These are phyloP conservation scores for Amphicarpaea edgeworthii DNA, from an alignment of 306 rosid species.

Conservation along the genomic window DNA sequence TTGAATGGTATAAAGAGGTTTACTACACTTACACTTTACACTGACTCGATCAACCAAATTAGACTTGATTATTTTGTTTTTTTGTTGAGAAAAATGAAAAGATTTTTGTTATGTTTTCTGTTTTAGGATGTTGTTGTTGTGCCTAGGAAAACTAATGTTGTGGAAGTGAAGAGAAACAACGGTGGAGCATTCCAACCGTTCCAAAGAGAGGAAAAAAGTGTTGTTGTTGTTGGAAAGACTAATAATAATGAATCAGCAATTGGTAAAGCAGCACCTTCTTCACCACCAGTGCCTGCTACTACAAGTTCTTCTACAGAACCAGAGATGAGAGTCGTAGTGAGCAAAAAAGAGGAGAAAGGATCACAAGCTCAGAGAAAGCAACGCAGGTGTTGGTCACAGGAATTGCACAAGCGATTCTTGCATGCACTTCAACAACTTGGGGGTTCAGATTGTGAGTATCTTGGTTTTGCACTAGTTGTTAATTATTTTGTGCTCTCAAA, in stretches of 20 bases:
- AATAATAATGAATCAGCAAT: conserved; percentile 29
- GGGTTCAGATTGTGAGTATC: conserved; percentile 76
- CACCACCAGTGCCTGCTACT: conserved; percentile 54
- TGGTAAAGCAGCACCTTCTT: conserved; percentile 46
- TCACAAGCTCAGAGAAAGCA: conserved; percentile 75
- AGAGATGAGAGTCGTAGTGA: conserved; percentile 45
- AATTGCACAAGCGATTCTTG: conserved; percentile 83
- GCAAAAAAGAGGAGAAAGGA: conserved; percentile 65
- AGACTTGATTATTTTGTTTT: neutral
- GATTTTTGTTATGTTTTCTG: neutral
- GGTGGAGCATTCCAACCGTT: conserved; percentile 92
- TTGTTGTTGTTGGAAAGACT: conserved; percentile 48
- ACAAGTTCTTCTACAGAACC: conserved; percentile 71
- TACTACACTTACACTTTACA: too few relatives aligned
- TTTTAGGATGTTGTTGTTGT: conserved; percentile 56
- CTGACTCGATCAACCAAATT: too few relatives aligned
- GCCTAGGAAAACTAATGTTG: conserved; percentile 65
- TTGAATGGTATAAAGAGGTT: too few relatives aligned
- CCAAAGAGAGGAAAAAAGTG: conserved; percentile 63
- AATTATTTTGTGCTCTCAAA: neutral
- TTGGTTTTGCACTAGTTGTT: neutral
- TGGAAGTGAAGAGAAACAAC: conserved; percentile 77
- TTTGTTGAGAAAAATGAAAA: neutral
- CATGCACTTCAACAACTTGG: conserved; percentile 90
- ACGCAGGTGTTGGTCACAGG: conserved; percentile 91